These are phyloP conservation scores for Tulasnella sp. DNA, from an alignment of 768 basidiomycete genomes.

Conservation along the genomic window DNA sequence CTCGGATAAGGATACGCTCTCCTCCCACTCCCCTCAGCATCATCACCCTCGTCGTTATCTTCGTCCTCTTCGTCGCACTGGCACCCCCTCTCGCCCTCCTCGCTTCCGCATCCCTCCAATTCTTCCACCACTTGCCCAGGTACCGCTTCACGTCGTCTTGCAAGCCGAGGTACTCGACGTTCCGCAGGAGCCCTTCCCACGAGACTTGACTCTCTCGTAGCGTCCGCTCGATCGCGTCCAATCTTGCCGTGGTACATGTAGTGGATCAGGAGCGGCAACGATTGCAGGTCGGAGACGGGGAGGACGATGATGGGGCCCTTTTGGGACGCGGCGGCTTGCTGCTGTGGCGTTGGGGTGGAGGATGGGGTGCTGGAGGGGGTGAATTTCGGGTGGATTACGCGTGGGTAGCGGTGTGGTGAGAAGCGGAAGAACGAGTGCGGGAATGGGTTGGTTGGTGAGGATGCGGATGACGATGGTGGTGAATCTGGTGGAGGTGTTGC, in stretches of 20 bases:
- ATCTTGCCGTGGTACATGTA: conserved; percentile 79
- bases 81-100: not conserved
- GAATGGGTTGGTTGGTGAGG: conserved; percentile 54
- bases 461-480: conserved; percentile 30
- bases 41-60: not conserved
- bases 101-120: conserved; percentile 12
- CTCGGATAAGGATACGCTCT: not conserved
- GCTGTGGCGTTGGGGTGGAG: not conserved
- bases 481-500: not conserved
- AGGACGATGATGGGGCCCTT: conserved; percentile 53
- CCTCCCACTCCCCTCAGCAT: not conserved
- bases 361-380: not conserved
- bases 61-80: not conserved
- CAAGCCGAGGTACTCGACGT: conserved; percentile 82
- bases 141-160: conserved; percentile 56
- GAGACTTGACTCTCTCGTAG: conserved; percentile 56
- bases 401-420: conserved; percentile 38
- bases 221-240: conserved; percentile 53
- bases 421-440: conserved; percentile 51
- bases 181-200: conserved; percentile 84
- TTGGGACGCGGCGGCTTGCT: not conserved
- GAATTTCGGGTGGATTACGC: conserved; percentile 4
- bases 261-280: conserved; percentile 63
- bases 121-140: conserved; percentile 18
- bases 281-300: conserved; percentile 64